Evolutionary conservation across 1,139 yeast genomes (phyloP).

Genomic region (Kodamaea fungicola): DNA sequence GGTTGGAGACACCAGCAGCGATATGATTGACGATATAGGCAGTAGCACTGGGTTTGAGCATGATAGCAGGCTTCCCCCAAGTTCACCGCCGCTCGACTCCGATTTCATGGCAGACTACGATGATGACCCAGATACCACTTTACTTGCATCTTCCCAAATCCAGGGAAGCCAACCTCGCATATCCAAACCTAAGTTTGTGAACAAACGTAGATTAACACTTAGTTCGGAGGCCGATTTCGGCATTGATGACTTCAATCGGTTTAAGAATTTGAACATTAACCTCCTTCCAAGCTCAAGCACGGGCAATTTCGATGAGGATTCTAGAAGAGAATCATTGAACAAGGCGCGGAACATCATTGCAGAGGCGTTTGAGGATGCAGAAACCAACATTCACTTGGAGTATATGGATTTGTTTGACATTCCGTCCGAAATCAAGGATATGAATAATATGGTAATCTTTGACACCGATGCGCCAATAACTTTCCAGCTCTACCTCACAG

Average conservation of each 20-base stretch:
- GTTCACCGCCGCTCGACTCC: conserved; percentile 8
- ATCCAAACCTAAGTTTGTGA: conserved; percentile 7
- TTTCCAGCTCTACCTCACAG: conserved; percentile 47
- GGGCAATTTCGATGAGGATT: conserved; percentile 9
- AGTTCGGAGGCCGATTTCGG: conserved; percentile 49
- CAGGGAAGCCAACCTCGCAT: conserved; percentile 5
- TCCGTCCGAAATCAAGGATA: conserved; percentile 56
- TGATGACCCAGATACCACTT: conserved; percentile 13
- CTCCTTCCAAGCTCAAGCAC: conserved; percentile 24
- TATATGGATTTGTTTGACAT: conserved; percentile 38
- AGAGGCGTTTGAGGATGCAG: conserved; percentile 38
- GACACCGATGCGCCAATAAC: conserved; percentile 30
- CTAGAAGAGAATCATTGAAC: conserved; percentile 7
- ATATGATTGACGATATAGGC: conserved; percentile 7
- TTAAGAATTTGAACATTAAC: conserved; percentile 25
- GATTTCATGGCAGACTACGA: conserved; percentile 9
- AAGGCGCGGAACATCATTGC: conserved; percentile 34
- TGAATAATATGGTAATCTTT: conserved; percentile 45
- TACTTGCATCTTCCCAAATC: conserved; percentile 3
- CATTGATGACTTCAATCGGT: conserved; percentile 43
- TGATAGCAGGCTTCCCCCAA: conserved; percentile 6
- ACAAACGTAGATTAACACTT: conserved; percentile 9
- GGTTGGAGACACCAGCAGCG: conserved; percentile 10
- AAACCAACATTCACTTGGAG: conserved; percentile 40
- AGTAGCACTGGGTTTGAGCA: conserved; percentile 6